Conservation (phyloP, 75 land plant genomes). For the Sequoiadendron giganteum region DNA sequence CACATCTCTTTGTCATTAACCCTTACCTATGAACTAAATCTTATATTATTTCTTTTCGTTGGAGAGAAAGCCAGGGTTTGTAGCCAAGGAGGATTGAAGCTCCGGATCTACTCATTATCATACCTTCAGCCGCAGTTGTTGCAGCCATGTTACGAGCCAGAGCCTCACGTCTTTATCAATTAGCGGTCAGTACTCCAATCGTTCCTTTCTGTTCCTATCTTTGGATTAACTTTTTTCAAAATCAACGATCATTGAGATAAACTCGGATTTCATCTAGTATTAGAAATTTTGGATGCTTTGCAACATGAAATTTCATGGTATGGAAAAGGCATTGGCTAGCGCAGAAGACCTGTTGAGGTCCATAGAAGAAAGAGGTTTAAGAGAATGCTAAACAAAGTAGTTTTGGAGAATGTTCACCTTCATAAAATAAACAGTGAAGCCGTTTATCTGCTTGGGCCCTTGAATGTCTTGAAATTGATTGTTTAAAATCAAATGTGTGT, state of each 20-base stretch:
- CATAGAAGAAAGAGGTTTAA: not conserved
- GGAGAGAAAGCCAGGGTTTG: not conserved
- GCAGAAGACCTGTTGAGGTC: not conserved
- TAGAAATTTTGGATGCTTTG: not conserved
- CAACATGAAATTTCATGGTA: not conserved
- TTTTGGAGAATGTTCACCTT: not conserved
- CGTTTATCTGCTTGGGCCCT: not conserved
- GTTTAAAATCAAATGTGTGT: not conserved
- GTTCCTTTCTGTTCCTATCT: not conserved
- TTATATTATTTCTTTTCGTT: not conserved
- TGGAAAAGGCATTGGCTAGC: not conserved
- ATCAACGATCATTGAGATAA: not conserved
- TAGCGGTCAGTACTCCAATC: not conserved
- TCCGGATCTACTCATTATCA: not conserved
- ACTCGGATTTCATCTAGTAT: not conserved
- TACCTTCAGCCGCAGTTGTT: not conserved
- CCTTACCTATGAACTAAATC: not conserved
- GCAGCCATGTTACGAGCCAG: constrained; percentile 10
- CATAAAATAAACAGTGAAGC: not conserved
- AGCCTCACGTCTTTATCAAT: not conserved
- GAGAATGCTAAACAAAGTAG: not conserved
- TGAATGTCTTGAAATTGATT: not conserved
- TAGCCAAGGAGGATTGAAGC: not conserved
- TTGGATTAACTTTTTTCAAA: not conserved
- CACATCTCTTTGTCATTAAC: not conserved